These are phyloP conservation scores for Colletotrichum lupini DNA, from an alignment of 2,329 filamentous ascomycete genomes.

Conservation along the genomic window DNA sequence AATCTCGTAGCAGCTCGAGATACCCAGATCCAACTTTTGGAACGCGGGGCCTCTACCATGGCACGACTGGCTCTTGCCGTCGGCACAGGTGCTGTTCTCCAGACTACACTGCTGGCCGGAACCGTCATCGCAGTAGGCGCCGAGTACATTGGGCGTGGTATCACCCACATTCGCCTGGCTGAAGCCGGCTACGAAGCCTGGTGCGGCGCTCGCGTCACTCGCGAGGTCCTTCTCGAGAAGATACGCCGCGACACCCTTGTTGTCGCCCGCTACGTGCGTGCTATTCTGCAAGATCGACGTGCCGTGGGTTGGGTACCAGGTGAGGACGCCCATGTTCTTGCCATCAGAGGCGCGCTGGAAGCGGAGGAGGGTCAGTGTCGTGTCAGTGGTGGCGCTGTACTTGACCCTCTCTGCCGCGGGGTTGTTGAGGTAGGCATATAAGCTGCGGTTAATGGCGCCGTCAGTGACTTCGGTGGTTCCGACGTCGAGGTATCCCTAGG, in stretches of 20 bases:
- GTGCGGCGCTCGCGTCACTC: constrained; percentile 63
- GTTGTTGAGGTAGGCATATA: constrained; percentile 89
- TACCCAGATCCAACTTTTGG: constrained; percentile 74
- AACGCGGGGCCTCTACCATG: constrained; percentile 81
- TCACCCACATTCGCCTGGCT: constrained; percentile 93
- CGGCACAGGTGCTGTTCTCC: constrained; percentile 84
- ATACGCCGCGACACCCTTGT: constrained; percentile 92
- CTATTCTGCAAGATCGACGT: constrained; percentile 94
- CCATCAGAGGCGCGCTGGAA: constrained; percentile 80
- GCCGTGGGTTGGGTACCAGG: constrained; percentile 93
- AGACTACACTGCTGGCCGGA: constrained; percentile 77
- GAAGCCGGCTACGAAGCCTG: constrained; percentile 88
- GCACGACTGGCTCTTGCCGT: constrained; percentile 76
- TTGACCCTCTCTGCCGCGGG: constrained; percentile 77
- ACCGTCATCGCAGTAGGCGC: constrained; percentile 90
- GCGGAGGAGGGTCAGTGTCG: constrained; percentile 78
- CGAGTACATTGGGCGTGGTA: constrained; percentile 87
- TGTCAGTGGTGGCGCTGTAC: constrained; percentile 69
- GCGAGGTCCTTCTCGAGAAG: constrained; percentile 80
- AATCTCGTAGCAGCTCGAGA: constrained; percentile 80
- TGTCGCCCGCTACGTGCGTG: constrained; percentile 91
- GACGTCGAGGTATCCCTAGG: constrained; percentile 74
- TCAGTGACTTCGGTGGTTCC: constrained; percentile 77
- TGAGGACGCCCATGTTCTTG: constrained; percentile 83
- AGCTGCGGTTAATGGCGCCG: constrained; percentile 89